These are phyloP conservation scores for Ceratocystis alfenasii DNA, from an alignment of 2,329 filamentous ascomycete genomes.

Conservation along the genomic window DNA sequence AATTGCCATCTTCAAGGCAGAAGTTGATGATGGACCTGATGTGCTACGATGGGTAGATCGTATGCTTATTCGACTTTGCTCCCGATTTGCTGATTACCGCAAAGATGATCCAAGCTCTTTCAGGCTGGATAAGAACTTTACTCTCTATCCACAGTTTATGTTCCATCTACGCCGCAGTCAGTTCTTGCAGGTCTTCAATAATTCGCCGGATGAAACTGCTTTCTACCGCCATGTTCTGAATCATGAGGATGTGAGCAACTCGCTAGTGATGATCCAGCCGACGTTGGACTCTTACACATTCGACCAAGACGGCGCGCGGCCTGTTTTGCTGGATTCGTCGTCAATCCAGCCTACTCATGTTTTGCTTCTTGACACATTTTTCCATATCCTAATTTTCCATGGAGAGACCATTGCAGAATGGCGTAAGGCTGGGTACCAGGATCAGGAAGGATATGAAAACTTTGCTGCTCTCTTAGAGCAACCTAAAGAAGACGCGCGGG, in stretches of 20 bases:
- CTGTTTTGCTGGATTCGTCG: constrained; percentile 89
- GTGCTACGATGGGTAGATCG: constrained; percentile 95
- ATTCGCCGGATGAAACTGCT: constrained; percentile 97
- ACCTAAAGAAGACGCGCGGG: constrained; percentile 91
- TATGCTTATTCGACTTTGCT: constrained; percentile 95
- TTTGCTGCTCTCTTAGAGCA: constrained; percentile 78
- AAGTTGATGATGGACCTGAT: constrained; percentile 97
- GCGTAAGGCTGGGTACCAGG: constrained; percentile 95
- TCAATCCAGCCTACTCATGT: constrained; percentile 93
- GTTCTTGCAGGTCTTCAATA: constrained; percentile 98
- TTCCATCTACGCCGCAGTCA: constrained; percentile 95
- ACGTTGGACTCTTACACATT: constrained; percentile 96
- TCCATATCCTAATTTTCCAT: constrained; percentile 98
- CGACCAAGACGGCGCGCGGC: constrained; percentile 82
- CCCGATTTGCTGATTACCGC: constrained; percentile 90
- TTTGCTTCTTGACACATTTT: constrained; percentile 92
- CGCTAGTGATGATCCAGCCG: constrained; percentile 96
- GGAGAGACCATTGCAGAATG: constrained; percentile 96
- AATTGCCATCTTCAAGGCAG: constrained; percentile 97
- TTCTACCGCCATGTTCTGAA: constrained; percentile 96
- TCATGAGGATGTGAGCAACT: constrained; percentile 94
- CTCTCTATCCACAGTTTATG: constrained; percentile 98
- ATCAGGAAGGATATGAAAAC: constrained; percentile 96
- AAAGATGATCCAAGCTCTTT: constrained; percentile 98
- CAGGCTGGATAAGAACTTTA: constrained; percentile 96